A percentile compares a stretch with the other conserved stretches of the same genome.
These are phyloP conservation scores for Candida taoyuanica DNA, from an alignment of 805 yeast species.

Conservation along the genomic window DNA sequence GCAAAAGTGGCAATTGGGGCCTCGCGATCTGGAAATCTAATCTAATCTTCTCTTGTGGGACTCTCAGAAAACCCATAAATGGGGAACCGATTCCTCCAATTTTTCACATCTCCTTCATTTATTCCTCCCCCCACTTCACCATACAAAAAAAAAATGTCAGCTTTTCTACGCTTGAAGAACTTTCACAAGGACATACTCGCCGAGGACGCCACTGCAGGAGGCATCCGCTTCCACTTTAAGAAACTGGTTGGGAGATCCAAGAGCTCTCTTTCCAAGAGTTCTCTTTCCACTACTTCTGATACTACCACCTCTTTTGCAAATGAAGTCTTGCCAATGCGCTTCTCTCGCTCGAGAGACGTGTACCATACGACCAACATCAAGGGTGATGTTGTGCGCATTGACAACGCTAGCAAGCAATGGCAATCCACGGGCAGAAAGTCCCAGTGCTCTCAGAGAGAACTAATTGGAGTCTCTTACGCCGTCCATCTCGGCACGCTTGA, in stretches of 20 bases:
- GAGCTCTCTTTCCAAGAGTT: too few species aligned
- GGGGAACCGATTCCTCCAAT: not conserved
- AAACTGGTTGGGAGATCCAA: not conserved
- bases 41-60: too few species aligned
- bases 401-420: slow-evolving; percentile 3
- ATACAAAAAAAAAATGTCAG: not conserved
- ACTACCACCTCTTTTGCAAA: too few species aligned
- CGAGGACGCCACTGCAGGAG: not conserved
- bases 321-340: slow-evolving; percentile 9
- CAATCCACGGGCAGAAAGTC: not conserved
- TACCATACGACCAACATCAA: slow-evolving; percentile 4
- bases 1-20: too few species aligned
- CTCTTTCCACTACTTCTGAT: too few species aligned
- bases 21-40: too few species aligned
- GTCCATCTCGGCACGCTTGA: too few species aligned
- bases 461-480: too few species aligned
- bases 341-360: not conserved
- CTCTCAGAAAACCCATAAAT: too few species aligned
- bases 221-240: not conserved
- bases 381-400: slow-evolving; percentile 1
- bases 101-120: not conserved
- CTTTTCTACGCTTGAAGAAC: not conserved
- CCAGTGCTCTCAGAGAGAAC: too few species aligned
- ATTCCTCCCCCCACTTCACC: not conserved
- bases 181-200: not conserved